phyloP scores from a whole-genome alignment of 129 eudicot genomes.

The Artemisia annua region DNA sequence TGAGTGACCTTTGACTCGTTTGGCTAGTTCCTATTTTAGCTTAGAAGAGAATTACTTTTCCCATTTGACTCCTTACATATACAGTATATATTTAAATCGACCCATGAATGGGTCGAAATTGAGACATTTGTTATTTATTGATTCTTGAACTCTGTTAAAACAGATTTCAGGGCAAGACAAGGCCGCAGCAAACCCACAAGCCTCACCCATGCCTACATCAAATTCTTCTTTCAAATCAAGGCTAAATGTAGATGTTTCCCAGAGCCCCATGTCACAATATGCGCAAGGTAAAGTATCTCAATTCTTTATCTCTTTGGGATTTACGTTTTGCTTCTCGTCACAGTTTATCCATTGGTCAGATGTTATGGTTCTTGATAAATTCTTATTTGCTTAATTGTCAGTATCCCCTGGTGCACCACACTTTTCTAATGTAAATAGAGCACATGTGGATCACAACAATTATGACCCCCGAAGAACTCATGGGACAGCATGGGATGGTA shows the following conservation, averaged over 20 bases:
- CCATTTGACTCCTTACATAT: not conserved
- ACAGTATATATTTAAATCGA: not conserved
- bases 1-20: not conserved
- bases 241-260: conserved; percentile 47
- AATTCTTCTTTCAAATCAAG: conserved; percentile 52
- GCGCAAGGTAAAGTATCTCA: conserved; percentile 49
- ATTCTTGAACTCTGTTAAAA: conserved; percentile 26
- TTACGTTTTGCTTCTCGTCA: not conserved
- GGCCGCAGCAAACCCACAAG: conserved; percentile 44
- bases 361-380: not conserved
- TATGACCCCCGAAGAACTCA: conserved; percentile 63
- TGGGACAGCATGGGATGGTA: conserved; percentile 54
- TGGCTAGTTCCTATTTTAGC: not conserved
- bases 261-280: conserved; percentile 35
- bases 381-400: conserved; percentile 41
- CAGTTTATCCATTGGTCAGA: not conserved
- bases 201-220: conserved; percentile 30
- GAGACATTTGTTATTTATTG: not conserved
- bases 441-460: conserved; percentile 56
- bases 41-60: not conserved
- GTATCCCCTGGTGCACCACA: conserved; percentile 45
- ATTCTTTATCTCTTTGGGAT: conserved; percentile 5
- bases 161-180: conserved; percentile 97
- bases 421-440: conserved; percentile 48
- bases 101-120: not conserved